Evolutionary conservation across 1,284 basidiomycete species (phyloP).

Genomic region (Microbotryum silenes-acaulis): DNA sequence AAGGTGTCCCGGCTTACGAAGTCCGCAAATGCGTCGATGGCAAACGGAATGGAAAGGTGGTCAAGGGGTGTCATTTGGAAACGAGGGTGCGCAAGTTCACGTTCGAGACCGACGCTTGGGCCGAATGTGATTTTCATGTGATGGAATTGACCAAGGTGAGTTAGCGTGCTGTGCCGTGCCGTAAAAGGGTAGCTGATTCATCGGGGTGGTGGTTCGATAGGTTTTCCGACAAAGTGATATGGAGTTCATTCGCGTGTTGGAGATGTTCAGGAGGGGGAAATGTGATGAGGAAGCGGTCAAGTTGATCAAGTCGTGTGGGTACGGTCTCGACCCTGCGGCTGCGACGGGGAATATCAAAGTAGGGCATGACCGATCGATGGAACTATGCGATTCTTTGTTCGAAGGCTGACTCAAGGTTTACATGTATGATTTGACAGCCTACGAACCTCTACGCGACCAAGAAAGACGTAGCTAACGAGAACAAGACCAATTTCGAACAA

Average conservation of each 20-base stretch:
- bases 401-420: no score
- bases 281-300: constrained; percentile 26
- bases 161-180: neutral
- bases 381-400: no score
- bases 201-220: neutral
- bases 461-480: constrained; percentile 26
- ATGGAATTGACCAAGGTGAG: constrained; percentile 29
- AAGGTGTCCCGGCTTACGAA: constrained; percentile 1
- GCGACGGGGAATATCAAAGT: constrained; percentile 18
- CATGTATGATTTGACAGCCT: constrained; percentile 15
- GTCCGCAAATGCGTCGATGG: constrained; percentile 10
- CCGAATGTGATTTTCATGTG: constrained; percentile 24
- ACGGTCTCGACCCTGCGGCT: constrained; percentile 15
- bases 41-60: neutral
- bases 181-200: no score
- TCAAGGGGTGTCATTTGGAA: constrained; percentile 16
- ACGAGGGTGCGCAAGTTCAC: constrained; percentile 7
- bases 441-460: constrained; percentile 31
- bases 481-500: constrained; percentile 23
- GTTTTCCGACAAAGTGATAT: constrained; percentile 33
- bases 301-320: constrained; percentile 21
- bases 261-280: constrained; percentile 30
- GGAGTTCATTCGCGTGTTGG: constrained; percentile 31
- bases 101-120: constrained; percentile 30
- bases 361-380: no score